phyloP scores from a whole-genome alignment of 106 monocot species.

The Triglochin maritima region DNA sequence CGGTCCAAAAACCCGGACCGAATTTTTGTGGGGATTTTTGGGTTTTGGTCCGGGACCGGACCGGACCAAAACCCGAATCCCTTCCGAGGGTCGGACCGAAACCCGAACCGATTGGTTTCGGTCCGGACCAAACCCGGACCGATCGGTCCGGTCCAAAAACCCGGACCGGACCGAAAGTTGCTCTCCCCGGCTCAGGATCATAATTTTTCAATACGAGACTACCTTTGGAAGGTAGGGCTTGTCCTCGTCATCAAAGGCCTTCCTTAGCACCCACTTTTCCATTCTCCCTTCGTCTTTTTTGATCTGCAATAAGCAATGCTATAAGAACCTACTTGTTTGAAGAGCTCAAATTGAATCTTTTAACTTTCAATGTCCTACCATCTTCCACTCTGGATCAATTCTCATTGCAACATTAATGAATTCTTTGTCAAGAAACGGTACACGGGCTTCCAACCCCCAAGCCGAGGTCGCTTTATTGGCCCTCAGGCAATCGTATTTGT shows the following conservation, averaged over 20 bases:
- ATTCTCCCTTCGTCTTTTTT: slow-evolving; percentile 30
- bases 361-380: slow-evolving; percentile 20
- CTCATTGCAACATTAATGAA: slow-evolving; percentile 54
- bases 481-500: slow-evolving; percentile 52
- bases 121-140: no score
- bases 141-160: no score
- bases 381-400: slow-evolving; percentile 48
- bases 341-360: not conserved
- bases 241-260: slow-evolving; percentile 62
- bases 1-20: no score
- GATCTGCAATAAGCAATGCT: slow-evolving; percentile 21
- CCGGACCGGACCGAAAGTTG: no score
- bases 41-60: no score
- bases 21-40: no score
- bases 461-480: slow-evolving; percentile 54
- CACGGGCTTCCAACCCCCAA: slow-evolving; percentile 57
- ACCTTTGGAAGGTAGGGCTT: slow-evolving; percentile 56
- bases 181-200: no score
- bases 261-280: slow-evolving; percentile 55
- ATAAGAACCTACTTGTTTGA: not conserved
- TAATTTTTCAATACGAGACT: no score
- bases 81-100: no score
- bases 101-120: no score
- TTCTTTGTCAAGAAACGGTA: slow-evolving; percentile 50
- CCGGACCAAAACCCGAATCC: no score